Evolutionary conservation across 78 protist genomes (phyloP).

Genomic region (Bodo saltans): DNA sequence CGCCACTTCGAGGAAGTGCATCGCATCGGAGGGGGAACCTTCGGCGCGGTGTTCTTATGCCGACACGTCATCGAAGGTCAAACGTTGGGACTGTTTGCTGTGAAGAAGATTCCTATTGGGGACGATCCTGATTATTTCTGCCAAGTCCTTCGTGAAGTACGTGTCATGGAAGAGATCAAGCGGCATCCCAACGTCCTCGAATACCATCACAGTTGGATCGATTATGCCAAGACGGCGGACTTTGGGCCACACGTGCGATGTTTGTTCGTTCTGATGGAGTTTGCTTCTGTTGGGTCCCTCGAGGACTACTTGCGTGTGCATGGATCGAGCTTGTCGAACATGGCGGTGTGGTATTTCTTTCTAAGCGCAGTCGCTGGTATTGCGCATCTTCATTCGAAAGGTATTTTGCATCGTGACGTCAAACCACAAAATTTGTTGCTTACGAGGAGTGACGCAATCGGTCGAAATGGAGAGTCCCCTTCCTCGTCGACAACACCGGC

Average conservation of each 20-base stretch:
- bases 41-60: neutral
- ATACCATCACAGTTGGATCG: constrained; percentile 11
- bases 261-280: constrained; percentile 17
- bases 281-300: neutral
- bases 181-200: constrained; percentile 6
- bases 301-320: neutral
- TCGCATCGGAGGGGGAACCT: neutral
- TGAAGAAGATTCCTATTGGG: neutral
- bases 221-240: neutral
- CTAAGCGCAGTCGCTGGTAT: neutral
- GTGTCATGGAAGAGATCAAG: neutral
- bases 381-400: neutral
- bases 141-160: neutral
- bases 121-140: neutral
- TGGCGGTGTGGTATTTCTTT: neutral
- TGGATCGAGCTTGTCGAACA: neutral
- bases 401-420: neutral
- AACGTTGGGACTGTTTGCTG: neutral
- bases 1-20: neutral
- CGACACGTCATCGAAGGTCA: neutral
- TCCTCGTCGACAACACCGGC: neutral
- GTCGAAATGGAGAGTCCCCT: neutral
- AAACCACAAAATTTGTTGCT: constrained; percentile 7
- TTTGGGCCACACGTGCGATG: constrained; percentile 14
- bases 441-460: neutral